phyloP scores from a whole-genome alignment of 805 yeast genomes.

The Pachysolen tannophilus region DNA sequence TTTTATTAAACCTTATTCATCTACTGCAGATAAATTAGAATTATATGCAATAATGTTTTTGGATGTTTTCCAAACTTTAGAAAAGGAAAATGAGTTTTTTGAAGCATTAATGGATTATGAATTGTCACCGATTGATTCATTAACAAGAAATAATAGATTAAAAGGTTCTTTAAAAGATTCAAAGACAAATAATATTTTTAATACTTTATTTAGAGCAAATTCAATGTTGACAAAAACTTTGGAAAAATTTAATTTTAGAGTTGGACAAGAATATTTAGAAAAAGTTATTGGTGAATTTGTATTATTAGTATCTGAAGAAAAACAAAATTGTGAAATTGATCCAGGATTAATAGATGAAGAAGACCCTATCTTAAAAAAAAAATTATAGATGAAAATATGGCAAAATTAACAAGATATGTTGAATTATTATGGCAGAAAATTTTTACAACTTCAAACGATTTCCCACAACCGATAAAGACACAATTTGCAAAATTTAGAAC shows the following conservation, averaged over 20 bases:
- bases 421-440: slow-evolving; percentile 62
- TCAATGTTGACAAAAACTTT: slow-evolving; percentile 75
- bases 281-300: slow-evolving; percentile 67
- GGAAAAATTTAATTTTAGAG: slow-evolving; percentile 66
- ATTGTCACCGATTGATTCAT: slow-evolving; percentile 38
- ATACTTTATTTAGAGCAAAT: slow-evolving; percentile 75
- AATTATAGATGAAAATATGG: slow-evolving; percentile 38
- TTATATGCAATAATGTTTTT: slow-evolving; percentile 50
- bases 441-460: slow-evolving; percentile 57
- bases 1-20: slow-evolving; percentile 28
- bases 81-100: slow-evolving; percentile 68
- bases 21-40: slow-evolving; percentile 33
- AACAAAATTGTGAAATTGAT: slow-evolving; percentile 71
- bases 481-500: slow-evolving; percentile 58
- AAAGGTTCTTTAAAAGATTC: slow-evolving; percentile 17
- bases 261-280: slow-evolving; percentile 75
- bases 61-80: slow-evolving; percentile 67
- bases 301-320: slow-evolving; percentile 36
- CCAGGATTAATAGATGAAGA: slow-evolving; percentile 37
- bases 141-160: slow-evolving; percentile 34
- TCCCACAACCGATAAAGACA: slow-evolving; percentile 59
- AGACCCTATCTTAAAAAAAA: slow-evolving; percentile 17
- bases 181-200: slow-evolving; percentile 37
- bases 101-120: slow-evolving; percentile 61
- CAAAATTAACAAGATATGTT: slow-evolving; percentile 40